Conservation (phyloP, 805 yeast genomes). For the Suhomyces canberraensis region DNA sequence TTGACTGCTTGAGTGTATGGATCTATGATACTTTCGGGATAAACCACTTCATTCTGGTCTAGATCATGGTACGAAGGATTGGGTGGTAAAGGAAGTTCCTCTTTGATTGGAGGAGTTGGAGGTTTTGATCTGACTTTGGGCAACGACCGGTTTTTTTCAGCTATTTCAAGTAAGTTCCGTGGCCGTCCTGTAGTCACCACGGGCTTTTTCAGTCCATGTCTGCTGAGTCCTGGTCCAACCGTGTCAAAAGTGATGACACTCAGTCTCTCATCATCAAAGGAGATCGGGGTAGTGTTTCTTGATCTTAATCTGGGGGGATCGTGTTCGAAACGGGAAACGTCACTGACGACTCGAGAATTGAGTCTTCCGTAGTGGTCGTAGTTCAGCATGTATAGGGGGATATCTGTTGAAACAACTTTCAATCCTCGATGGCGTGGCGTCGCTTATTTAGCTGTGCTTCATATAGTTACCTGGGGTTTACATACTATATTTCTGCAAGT, state of each 20-base stretch:
- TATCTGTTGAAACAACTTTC: too few relatives aligned
- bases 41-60: conserved; percentile 3
- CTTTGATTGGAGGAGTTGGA: conserved; percentile 11
- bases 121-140: conserved; percentile 5
- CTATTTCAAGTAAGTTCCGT: conserved; percentile 6
- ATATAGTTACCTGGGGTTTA: too few relatives aligned
- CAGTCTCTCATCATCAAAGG: conserved; percentile 8
- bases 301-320: conserved; percentile 27
- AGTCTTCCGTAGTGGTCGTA: not conserved
- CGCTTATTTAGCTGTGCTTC: too few relatives aligned
- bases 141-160: conserved; percentile 2
- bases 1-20: conserved; percentile 7
- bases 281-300: conserved; percentile 30
- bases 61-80: conserved; percentile 3
- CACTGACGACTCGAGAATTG: conserved; percentile 24
- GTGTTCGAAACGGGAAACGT: conserved; percentile 31
- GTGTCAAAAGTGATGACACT: conserved; percentile 10
- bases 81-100: conserved; percentile 2
- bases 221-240: conserved; percentile 1
- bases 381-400: too few relatives aligned
- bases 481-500: too few relatives aligned
- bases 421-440: too few relatives aligned
- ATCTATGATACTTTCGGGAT: conserved; percentile 5
- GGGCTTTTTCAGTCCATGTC: not conserved
- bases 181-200: conserved; percentile 1